Evolutionary conservation across 148 eudicot species (phyloP).

Genomic region (Oxyria digyna): DNA sequence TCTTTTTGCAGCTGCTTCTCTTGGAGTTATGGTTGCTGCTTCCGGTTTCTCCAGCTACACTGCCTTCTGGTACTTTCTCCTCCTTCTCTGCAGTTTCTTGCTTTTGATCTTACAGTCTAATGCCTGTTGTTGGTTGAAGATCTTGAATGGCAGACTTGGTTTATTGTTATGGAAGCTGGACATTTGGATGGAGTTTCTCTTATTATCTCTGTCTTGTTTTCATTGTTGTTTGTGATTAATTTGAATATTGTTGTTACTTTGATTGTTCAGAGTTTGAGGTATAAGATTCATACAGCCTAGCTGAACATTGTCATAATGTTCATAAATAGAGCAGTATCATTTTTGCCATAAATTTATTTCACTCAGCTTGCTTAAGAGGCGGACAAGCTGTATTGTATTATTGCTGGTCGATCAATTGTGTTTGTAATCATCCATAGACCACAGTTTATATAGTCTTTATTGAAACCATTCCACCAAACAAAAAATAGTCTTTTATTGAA

Average conservation of each 20-base stretch:
- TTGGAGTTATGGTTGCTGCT: conserved; percentile 63
- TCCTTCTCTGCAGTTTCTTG: neutral
- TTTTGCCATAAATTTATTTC: neutral
- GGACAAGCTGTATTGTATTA: neutral
- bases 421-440: neutral
- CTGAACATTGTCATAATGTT: neutral
- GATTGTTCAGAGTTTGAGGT: neutral
- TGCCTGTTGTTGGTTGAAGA: neutral
- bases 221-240: neutral
- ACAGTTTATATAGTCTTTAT: too few relatives aligned
- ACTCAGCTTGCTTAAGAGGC: neutral
- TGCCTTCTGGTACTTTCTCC: conserved; percentile 64
- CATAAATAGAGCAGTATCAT: neutral
- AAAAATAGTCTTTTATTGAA: too few relatives aligned
- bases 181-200: neutral
- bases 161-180: neutral
- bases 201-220: neutral
- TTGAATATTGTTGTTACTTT: neutral
- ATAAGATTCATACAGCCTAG: neutral
- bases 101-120: neutral
- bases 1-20: conserved; percentile 64
- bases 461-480: too few relatives aligned
- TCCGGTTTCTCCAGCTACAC: conserved; percentile 54
- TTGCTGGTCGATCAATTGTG: neutral
- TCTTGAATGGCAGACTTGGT: neutral